Conservation (phyloP, 129 eudicot genomes). For the Ambrosia artemisiifolia region DNA sequence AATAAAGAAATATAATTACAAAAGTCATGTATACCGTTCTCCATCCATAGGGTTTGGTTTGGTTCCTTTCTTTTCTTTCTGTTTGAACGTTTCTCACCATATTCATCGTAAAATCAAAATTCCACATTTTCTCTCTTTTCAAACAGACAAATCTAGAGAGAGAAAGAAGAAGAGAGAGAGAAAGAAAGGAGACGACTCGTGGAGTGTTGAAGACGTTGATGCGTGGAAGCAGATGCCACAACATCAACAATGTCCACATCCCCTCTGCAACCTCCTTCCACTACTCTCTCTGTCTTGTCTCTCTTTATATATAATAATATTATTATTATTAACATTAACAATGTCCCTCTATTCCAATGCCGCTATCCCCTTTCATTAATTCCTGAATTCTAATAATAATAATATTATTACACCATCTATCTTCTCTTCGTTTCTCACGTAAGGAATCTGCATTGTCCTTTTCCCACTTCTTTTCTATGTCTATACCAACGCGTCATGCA, state of each 20-base stretch:
- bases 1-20: not conserved
- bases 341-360: constrained; percentile 1
- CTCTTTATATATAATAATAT: no score
- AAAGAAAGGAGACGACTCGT: constrained; percentile 39
- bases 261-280: constrained; percentile 8
- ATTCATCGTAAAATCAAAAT: constrained; percentile 9
- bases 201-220: constrained; percentile 50
- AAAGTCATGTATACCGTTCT: not conserved
- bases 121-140: not conserved
- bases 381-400: not conserved
- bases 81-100: constrained; percentile 30
- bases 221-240: constrained; percentile 57
- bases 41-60: constrained; percentile 18
- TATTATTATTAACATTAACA: not conserved
- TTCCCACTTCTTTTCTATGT: not conserved
- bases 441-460: not conserved
- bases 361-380: constrained; percentile 1
- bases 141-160: not conserved
- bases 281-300: not conserved
- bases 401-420: not conserved
- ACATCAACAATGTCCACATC: constrained; percentile 31
- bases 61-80: not conserved
- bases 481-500: not conserved
- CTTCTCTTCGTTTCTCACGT: constrained; percentile 13
- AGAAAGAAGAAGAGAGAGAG: constrained; percentile 8